Evolutionary conservation across 2,329 filamentous ascomycete species (phyloP).

Genomic region (Colletotrichum orbiculare): DNA sequence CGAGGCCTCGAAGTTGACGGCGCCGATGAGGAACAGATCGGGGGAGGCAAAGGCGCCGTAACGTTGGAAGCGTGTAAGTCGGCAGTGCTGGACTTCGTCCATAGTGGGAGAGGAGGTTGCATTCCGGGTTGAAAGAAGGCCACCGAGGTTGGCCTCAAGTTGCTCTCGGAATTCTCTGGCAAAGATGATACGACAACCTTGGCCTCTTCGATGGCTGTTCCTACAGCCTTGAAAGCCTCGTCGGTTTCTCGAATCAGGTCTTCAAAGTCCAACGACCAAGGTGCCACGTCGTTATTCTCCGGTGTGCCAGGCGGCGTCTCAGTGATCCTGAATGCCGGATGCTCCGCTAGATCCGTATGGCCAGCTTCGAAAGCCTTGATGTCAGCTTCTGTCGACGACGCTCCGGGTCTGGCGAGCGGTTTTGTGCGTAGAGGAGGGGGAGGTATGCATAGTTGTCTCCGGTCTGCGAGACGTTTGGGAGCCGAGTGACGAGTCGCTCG

Average conservation of each 20-base stretch:
- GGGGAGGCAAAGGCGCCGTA: constrained; percentile 39
- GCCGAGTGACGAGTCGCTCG: constrained; percentile 21
- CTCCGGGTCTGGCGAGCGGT: not conserved
- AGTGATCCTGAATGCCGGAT: constrained; percentile 20
- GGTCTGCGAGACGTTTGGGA: constrained; percentile 37
- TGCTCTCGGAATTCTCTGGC: not conserved
- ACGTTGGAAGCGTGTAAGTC: constrained; percentile 35
- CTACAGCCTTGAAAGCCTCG: constrained; percentile 60
- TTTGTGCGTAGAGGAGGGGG: constrained; percentile 28
- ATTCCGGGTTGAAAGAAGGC: constrained; percentile 36
- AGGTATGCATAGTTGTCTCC: constrained; percentile 30
- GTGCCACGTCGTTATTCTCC: constrained; percentile 27
- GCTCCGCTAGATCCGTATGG: constrained; percentile 9
- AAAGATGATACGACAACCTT: constrained; percentile 42
- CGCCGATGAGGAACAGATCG: constrained; percentile 44
- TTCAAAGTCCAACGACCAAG: constrained; percentile 52
- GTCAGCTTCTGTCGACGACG: constrained; percentile 11
- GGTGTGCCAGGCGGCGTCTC: constrained; percentile 14
- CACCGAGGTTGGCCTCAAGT: constrained; percentile 2
- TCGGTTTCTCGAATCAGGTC: constrained; percentile 62
- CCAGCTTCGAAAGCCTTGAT: constrained; percentile 22
- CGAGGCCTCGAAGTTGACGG: constrained; percentile 50
- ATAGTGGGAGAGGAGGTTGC: constrained; percentile 7
- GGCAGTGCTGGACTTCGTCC: constrained; percentile 39
- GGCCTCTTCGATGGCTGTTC: constrained; percentile 53